A percentile compares a stretch with the other conserved stretches of the same genome.
phyloP scores from a whole-genome alignment of 1,284 basidiomycete genomes.

The Trametes hirsuta region DNA sequence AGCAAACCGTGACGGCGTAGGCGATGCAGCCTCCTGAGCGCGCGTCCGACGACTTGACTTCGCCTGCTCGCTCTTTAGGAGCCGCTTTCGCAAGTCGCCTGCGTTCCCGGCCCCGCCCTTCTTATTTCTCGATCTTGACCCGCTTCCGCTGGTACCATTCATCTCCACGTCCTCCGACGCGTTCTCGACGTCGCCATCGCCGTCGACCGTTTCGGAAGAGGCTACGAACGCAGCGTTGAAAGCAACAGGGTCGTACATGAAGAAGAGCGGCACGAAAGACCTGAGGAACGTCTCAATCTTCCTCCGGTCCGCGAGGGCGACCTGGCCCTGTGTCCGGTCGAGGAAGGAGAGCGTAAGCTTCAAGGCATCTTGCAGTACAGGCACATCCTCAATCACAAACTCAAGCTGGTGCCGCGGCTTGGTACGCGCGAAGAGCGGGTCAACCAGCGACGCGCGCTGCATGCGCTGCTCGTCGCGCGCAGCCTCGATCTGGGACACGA shows the following conservation, averaged over 20 bases:
- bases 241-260: conserved; percentile 67
- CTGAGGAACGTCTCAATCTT: conserved; percentile 87
- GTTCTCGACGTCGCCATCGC: conserved; percentile 54
- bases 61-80: conserved; percentile 79
- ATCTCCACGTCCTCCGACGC: conserved; percentile 53
- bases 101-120: conserved; percentile 46
- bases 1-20: conserved; percentile 51
- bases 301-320: conserved; percentile 74
- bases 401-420: conserved; percentile 79
- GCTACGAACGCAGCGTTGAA: conserved; percentile 73
- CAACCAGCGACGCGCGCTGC: conserved; percentile 75
- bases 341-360: conserved; percentile 92
- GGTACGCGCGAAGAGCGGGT: conserved; percentile 76
- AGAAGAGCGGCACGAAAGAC: conserved; percentile 77
- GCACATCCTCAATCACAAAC: conserved; percentile 77
- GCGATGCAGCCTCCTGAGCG: conserved; percentile 44
- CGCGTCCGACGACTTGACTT: conserved; percentile 67
- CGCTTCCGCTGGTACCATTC: conserved; percentile 40
- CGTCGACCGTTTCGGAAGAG: conserved; percentile 44
- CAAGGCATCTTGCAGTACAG: conserved; percentile 83
- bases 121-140: conserved; percentile 40
- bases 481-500: conserved; percentile 90
- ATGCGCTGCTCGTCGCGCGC: conserved; percentile 86
- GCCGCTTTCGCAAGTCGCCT: conserved; percentile 72
- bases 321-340: conserved; percentile 82